Base-by-base conservation (phyloP, 768 basidiomycete genomes). In the Panus rudis region DNA sequence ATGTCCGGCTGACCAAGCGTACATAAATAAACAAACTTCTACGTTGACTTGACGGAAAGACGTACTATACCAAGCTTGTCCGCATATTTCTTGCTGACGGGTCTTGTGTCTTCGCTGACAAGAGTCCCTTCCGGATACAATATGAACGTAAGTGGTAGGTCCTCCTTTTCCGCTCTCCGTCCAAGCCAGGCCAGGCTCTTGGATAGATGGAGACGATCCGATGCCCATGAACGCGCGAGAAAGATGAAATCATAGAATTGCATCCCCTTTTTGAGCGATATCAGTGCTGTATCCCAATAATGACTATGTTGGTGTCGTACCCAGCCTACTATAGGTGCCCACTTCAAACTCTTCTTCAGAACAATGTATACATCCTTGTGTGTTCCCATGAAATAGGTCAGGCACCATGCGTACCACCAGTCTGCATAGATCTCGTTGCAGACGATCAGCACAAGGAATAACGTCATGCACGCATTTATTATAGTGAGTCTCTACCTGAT, bases 41-140 rank as follows among this genome's bases (percentile, higher is more conserved):
- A 34, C 19, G 16, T 33, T 13, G 33, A 14, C 21, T 32, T 21
- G 22, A 21, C 25, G 26, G 42, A 26, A 41, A 7, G 13, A 75
- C 92, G 66, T 56, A 94, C 92, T 45, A 94, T 80, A 5, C 85
- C 88, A 55, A 81, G 76, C 65, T 88, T 92, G 45, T 91, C 82
- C 4, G 93, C 92, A 57, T 81, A 98, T 54, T 82, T 84, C 64
- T 78, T 79, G 62, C 87, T 92, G 51, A 84, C 71, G 0, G 90
- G 91, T 37, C 90, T 65, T 4, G 93, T 98, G 48, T 92, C 70
- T 49, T 77, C 73, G 61, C 89, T 92, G 12, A 93, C 84, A 21
- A 98, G 81, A 4, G 94, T 97, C 23, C 96, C 96, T 61, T 99
- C 96, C 0, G 96, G 96, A 60, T 93, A 98, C 35, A 97, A 72